Evolutionary conservation across 305 asterid genomes (phyloP), one percentile per base, ranked within the genome.

Genomic region (Ajuga reptans): DNA sequence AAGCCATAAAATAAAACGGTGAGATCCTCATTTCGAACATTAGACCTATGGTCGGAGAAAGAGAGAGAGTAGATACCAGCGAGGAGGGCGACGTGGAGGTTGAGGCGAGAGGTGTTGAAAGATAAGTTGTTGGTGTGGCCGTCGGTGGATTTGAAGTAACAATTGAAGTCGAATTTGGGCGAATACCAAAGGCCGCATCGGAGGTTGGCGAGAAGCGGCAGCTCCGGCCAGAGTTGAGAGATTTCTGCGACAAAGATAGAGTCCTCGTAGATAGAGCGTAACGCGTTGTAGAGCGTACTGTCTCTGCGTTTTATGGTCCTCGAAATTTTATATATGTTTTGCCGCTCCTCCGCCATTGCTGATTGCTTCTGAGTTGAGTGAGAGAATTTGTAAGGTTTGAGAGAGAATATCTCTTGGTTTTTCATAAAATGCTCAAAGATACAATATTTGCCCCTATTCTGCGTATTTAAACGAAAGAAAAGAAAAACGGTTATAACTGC

Each of bases 161-260:
- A 89, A 3, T 81, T 82, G 69, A 81, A 84, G 61, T 89, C 76
- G 72, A 90, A 89, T 5, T 76, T 86, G 12, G 77, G 71, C 0
- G 83, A 86, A 76, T 90, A 93, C 99, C 99, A 93, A 31, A 93
- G 92, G 1, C 99, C 99, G 65, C 99, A 93, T 0, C 99, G 92
- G 72, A 93, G 96, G 70, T 90, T 93, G 72, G 96, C 96, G 8
- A 93, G 51, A 24, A 89, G 83, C 3, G 99, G 97, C 7, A 93
- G 82, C 65, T 87, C 86, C 59, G 96, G 99, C 99, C 97, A 93
- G 41, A 93, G 67, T 77, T 87, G 92, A 42, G 87, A 67, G 76
- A 93, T 93, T 80, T 93, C 99, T 8, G 87, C 91, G 17, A 93
- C 95, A 82, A 93, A 93, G 68, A 86, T 79, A 9, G 99, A 89